phyloP scores from a whole-genome alignment of 148 eudicot species.

The Nepenthes mirabilis region DNA sequence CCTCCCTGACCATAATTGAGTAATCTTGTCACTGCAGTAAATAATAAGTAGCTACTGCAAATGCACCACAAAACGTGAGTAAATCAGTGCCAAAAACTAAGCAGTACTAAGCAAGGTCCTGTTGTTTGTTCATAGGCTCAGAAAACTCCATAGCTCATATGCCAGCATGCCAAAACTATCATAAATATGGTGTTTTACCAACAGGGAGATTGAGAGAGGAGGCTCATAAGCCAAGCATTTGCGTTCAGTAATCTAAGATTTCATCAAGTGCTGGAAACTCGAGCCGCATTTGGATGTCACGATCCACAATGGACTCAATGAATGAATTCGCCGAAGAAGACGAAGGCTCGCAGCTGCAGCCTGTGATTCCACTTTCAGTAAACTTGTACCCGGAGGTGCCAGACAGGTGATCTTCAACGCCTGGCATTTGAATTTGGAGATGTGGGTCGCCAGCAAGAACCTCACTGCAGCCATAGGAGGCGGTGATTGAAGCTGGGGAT shows the following conservation, averaged over 20 bases:
- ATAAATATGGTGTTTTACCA: too few species aligned
- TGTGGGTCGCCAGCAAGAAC: background rate
- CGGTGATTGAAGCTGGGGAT: slow-evolving; percentile 7
- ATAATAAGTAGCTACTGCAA: too few species aligned
- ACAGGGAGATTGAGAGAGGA: background rate
- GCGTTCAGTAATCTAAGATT: slow-evolving; percentile 28
- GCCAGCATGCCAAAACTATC: too few species aligned
- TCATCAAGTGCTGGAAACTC: slow-evolving; percentile 53
- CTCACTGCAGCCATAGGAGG: background rate
- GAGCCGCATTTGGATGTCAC: slow-evolving; percentile 40
- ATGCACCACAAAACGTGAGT: too few species aligned
- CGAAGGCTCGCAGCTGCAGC: slow-evolving; percentile 15
- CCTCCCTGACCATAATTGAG: too few species aligned
- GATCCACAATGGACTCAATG: slow-evolving; percentile 59
- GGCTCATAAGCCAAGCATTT: background rate
- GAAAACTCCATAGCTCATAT: too few species aligned
- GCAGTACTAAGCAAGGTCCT: too few species aligned
- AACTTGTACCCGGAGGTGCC: slow-evolving; percentile 7
- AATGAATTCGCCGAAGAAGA: slow-evolving; percentile 36
- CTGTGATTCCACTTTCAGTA: background rate
- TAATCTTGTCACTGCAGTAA: too few species aligned
- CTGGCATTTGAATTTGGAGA: too few species aligned
- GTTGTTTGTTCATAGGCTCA: too few species aligned
- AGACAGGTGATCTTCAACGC: background rate
- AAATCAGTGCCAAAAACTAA: too few species aligned